These are phyloP conservation scores for Singerocomus inundabilis DNA, from an alignment of 1,284 basidiomycete genomes.

Conservation along the genomic window DNA sequence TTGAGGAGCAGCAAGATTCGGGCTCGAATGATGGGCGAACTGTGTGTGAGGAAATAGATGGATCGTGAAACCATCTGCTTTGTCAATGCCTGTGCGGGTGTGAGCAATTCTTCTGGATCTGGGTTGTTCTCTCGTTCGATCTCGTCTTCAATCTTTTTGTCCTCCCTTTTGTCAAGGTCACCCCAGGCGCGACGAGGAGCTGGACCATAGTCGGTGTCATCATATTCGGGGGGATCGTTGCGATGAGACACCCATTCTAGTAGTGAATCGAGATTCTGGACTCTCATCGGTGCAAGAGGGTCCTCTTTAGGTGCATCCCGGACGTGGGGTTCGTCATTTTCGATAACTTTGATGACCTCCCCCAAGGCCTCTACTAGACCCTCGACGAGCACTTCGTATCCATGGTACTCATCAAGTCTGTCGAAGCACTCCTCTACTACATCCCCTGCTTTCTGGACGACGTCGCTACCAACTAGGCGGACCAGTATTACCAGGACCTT, in stretches of 20 bases:
- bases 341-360: slow-evolving; percentile 73
- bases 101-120: slow-evolving; percentile 50
- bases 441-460: slow-evolving; percentile 85
- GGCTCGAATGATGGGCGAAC: slow-evolving; percentile 78
- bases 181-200: slow-evolving; percentile 60
- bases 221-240: slow-evolving; percentile 37
- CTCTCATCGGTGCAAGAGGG: slow-evolving; percentile 18
- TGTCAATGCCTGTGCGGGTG: slow-evolving; percentile 72
- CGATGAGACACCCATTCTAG: slow-evolving; percentile 64
- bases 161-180: slow-evolving; percentile 29
- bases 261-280: slow-evolving; percentile 46
- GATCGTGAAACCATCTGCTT: slow-evolving; percentile 82
- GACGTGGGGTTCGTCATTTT: slow-evolving; percentile 43
- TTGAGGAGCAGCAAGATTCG: slow-evolving; percentile 75
- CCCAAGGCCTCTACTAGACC: slow-evolving; percentile 84
- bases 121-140: slow-evolving; percentile 26
- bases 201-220: slow-evolving; percentile 54
- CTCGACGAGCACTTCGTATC: slow-evolving; percentile 82
- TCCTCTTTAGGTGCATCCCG: slow-evolving; percentile 18
- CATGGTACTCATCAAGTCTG: slow-evolving; percentile 89
- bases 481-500: slow-evolving; percentile 82
- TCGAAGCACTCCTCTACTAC: slow-evolving; percentile 96
- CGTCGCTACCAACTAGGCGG: slow-evolving; percentile 77
- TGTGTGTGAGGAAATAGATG: slow-evolving; percentile 87
- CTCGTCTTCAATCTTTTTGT: slow-evolving; percentile 24